phyloP scores from a whole-genome alignment of 2,329 filamentous ascomycete genomes.

The Ampelomyces quisqualis region DNA sequence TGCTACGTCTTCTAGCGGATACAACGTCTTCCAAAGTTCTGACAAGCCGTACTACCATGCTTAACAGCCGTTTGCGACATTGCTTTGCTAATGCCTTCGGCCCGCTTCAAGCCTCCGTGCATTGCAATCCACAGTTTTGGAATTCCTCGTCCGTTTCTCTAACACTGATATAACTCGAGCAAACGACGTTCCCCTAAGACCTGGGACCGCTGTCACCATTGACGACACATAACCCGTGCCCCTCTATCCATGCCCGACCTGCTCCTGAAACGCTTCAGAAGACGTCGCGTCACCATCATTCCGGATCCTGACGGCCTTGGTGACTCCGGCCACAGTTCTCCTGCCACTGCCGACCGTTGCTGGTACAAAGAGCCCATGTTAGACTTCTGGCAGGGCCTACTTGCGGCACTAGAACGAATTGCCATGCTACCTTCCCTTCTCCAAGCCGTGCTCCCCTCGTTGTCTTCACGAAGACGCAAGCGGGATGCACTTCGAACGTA shows the following conservation, averaged over 20 bases:
- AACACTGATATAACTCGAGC: constrained; percentile 29
- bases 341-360: constrained; percentile 21
- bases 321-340: constrained; percentile 19
- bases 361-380: constrained; percentile 42
- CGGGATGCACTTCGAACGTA: constrained; percentile 44
- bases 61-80: constrained; percentile 43
- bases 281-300: constrained; percentile 35
- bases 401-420: constrained; percentile 42
- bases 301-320: constrained; percentile 26
- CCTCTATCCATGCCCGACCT: constrained; percentile 32
- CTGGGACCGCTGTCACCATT: constrained; percentile 32
- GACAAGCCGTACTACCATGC: constrained; percentile 44
- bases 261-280: constrained; percentile 41
- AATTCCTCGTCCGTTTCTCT: constrained; percentile 15
- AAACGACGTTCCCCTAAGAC: constrained; percentile 26
- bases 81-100: constrained; percentile 38
- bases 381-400: constrained; percentile 44
- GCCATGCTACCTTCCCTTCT: constrained; percentile 45
- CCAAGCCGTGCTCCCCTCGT: constrained; percentile 41
- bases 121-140: constrained; percentile 28
- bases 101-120: constrained; percentile 37
- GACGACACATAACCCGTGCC: constrained; percentile 22
- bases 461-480: constrained; percentile 36
- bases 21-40: constrained; percentile 42
- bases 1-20: constrained; percentile 41